A percentile compares a stretch with the other conserved stretches of the same genome.
These are phyloP conservation scores for Pseudotulostoma volvatum DNA, from an alignment of 495 filamentous ascomycete species.

Conservation along the genomic window DNA sequence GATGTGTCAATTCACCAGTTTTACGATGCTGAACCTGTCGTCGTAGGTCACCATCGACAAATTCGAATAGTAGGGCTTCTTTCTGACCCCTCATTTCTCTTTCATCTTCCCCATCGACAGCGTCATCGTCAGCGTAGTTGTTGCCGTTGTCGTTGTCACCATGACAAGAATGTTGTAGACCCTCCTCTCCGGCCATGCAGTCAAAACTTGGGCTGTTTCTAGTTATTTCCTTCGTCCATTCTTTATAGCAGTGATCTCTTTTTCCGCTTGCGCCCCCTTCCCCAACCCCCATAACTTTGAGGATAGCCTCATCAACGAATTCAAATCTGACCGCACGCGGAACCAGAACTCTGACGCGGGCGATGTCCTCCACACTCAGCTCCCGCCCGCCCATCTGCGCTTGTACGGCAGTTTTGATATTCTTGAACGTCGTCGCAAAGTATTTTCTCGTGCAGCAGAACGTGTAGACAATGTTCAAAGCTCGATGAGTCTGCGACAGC, in stretches of 20 bases:
- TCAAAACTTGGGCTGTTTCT: conserved; percentile 31
- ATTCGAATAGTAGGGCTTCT: conserved; percentile 79
- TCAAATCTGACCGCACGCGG: conserved; percentile 64
- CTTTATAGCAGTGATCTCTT: too few species aligned
- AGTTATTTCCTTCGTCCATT: too few species aligned
- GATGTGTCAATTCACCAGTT: conserved; percentile 52
- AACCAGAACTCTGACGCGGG: conserved; percentile 60
- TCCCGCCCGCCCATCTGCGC: conserved; percentile 51
- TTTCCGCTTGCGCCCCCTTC: conserved; percentile 28
- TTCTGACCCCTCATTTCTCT: conserved; percentile 26
- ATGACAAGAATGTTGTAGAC: background rate
- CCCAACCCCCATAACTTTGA: conserved; percentile 63
- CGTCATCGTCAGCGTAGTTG: conserved; percentile 18
- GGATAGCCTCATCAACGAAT: conserved; percentile 67
- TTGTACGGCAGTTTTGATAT: conserved; percentile 70
- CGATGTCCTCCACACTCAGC: conserved; percentile 60
- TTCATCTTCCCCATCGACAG: conserved; percentile 15
- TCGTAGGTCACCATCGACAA: conserved; percentile 80
- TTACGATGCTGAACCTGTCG: conserved; percentile 52
- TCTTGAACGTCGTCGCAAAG: conserved; percentile 78
- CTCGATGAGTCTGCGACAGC: conserved; percentile 62
- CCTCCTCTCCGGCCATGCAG: conserved; percentile 10
- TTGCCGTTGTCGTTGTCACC: conserved; percentile 8
- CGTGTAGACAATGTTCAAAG: conserved; percentile 83
- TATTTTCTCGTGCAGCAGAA: conserved; percentile 90